Percentiles rank a stretch among this genome's conserved stretches.
phyloP scores from a whole-genome alignment of 129 eudicot species.

The Saussurea involucrata region DNA sequence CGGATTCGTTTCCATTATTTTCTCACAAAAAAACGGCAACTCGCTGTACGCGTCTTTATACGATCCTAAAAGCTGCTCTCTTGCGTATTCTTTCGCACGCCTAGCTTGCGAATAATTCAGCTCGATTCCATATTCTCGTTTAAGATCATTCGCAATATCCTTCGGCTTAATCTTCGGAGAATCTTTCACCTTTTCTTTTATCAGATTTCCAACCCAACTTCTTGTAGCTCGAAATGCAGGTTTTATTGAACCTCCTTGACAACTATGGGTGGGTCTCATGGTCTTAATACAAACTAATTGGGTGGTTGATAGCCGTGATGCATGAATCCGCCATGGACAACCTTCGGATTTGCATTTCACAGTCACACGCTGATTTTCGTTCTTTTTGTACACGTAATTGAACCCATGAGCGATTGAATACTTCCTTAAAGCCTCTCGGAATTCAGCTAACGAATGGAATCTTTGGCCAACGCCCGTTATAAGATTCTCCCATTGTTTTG shows the following conservation, averaged over 20 bases:
- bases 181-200: conserved; percentile 31
- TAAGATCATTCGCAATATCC: conserved; percentile 35
- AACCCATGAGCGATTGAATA: conserved; percentile 40
- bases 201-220: conserved; percentile 34
- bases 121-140: conserved; percentile 42
- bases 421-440: conserved; percentile 33
- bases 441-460: conserved; percentile 33
- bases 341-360: conserved; percentile 37
- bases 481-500: conserved; percentile 38
- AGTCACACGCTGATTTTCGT: conserved; percentile 34
- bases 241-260: conserved; percentile 32
- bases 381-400: conserved; percentile 30
- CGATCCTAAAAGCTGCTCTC: conserved; percentile 33
- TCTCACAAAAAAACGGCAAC: conserved; percentile 42
- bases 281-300: conserved; percentile 36
- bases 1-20: conserved; percentile 48
- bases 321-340: conserved; percentile 39
- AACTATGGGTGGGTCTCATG: conserved; percentile 27
- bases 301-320: conserved; percentile 32
- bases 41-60: conserved; percentile 46
- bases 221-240: conserved; percentile 34
- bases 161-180: conserved; percentile 38
- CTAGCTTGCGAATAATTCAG: conserved; percentile 37
- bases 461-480: conserved; percentile 42
- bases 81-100: conserved; percentile 35